Percentiles rank a stretch among this genome's conserved stretches.
These are phyloP conservation scores for Penicillium polonicum DNA, from an alignment of 2,329 filamentous ascomycete genomes.

Conservation along the genomic window DNA sequence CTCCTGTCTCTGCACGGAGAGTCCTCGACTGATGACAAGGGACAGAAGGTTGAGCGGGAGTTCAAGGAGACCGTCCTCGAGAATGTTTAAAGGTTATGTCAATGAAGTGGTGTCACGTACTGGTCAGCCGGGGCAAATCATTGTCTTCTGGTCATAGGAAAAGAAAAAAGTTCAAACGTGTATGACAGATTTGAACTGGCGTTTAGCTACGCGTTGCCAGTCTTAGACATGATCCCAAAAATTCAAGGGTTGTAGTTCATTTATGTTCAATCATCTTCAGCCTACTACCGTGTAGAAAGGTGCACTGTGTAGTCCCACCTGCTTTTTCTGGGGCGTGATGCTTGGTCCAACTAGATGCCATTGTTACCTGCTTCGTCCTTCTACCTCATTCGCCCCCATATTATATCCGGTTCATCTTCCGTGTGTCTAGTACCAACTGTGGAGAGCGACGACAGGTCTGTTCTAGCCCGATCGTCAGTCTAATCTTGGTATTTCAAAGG, in stretches of 20 bases:
- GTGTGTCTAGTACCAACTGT: neutral
- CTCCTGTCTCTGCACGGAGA: constrained; percentile 97
- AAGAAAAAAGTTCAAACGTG: constrained; percentile 31
- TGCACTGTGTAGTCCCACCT: neutral
- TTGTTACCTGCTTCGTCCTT: neutral
- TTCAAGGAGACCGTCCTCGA: constrained; percentile 98
- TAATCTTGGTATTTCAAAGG: neutral
- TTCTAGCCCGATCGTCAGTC: neutral
- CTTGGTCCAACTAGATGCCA: neutral
- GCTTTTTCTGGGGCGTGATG: neutral
- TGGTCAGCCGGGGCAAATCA: constrained; percentile 56
- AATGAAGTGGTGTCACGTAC: constrained; percentile 75
- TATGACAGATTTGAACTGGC: constrained; percentile 21
- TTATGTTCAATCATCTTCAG: constrained; percentile 7
- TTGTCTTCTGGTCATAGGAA: constrained; percentile 30
- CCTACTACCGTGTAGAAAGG: neutral
- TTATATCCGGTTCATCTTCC: neutral
- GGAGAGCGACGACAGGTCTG: neutral
- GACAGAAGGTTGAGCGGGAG: constrained; percentile 97
- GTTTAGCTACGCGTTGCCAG: constrained; percentile 13
- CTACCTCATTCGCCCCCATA: neutral
- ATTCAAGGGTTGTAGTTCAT: constrained; percentile 14
- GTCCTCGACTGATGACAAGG: constrained; percentile 91
- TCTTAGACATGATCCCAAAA: constrained; percentile 14
- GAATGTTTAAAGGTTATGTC: constrained; percentile 71